Percentiles rank a stretch among this genome's conserved stretches.
Conservation (phyloP, 495 filamentous ascomycete species). For the Elasticomyces elasticus region DNA sequence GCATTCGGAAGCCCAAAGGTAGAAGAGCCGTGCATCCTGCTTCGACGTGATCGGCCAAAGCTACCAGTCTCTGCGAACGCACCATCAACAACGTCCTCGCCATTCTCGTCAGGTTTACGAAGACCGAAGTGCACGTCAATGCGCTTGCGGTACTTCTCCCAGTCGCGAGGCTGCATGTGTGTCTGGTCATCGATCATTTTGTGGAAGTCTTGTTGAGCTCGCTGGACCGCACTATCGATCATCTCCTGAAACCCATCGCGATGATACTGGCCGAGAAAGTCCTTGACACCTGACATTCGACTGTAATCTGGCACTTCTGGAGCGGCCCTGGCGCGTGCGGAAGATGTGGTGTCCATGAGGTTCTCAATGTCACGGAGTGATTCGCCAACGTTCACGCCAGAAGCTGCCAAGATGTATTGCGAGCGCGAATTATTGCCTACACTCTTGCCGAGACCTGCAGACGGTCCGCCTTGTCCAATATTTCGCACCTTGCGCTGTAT, state of each 20-base stretch:
- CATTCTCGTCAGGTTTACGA: conserved; percentile 36
- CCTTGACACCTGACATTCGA: conserved; percentile 10
- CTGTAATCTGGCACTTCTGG: neutral
- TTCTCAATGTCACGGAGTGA: conserved; percentile 65
- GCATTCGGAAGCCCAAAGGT: conserved; percentile 59
- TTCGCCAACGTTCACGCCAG: conserved; percentile 70
- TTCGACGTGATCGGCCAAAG: conserved; percentile 54
- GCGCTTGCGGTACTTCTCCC: conserved; percentile 81
- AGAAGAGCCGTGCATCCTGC: conserved; percentile 32
- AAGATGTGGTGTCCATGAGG: conserved; percentile 32
- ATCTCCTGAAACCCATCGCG: conserved; percentile 14
- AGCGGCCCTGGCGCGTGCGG: conserved; percentile 36
- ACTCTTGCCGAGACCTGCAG: conserved; percentile 33
- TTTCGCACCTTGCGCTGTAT: conserved; percentile 75
- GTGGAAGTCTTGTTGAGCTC: conserved; percentile 84
- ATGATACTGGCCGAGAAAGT: conserved; percentile 13
- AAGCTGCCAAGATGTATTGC: conserved; percentile 81
- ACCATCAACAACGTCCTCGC: conserved; percentile 6
- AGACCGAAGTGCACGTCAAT: conserved; percentile 97
- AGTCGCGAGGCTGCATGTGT: conserved; percentile 70
- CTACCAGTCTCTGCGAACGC: conserved; percentile 31
- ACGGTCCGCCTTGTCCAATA: conserved; percentile 48
- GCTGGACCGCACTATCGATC: conserved; percentile 23
- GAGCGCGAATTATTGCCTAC: conserved; percentile 53
- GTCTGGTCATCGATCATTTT: conserved; percentile 86